Evolutionary conservation across 306 rosid species (phyloP).

Genomic region (Macrotyloma uniflorum): DNA sequence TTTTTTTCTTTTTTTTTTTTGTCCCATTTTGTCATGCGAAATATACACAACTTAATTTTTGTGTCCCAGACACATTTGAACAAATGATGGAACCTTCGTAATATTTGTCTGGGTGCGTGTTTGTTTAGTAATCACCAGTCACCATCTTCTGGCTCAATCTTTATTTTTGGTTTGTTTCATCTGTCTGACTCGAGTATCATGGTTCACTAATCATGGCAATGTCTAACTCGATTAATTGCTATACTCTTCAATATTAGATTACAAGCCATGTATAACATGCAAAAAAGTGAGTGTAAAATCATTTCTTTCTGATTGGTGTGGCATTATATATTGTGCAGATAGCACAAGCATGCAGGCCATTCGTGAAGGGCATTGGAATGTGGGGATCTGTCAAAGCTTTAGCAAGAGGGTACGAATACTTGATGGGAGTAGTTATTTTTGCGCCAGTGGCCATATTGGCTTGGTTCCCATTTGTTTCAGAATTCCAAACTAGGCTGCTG

Average conservation of each 20-base stretch:
- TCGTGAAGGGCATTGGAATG: constrained; percentile 76
- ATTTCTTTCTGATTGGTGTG: constrained; percentile 32
- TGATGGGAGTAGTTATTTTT: constrained; percentile 83
- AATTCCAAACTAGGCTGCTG: constrained; percentile 89
- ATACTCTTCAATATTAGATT: background rate
- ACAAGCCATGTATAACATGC: background rate
- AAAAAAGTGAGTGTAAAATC: background rate
- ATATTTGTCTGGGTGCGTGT: background rate
- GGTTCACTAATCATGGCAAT: background rate
- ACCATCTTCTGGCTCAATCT: constrained; percentile 15
- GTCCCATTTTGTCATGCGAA: background rate
- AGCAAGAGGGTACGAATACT: constrained; percentile 85
- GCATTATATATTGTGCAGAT: constrained; percentile 55
- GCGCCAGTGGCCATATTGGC: constrained; percentile 85
- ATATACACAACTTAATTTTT: background rate
- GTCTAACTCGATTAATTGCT: background rate
- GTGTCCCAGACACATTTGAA: constrained; percentile 10
- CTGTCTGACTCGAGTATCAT: background rate
- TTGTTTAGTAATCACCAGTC: background rate
- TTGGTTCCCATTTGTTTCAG: constrained; percentile 97
- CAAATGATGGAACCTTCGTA: background rate
- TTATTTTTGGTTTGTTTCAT: constrained; percentile 7
- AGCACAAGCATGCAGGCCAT: constrained; percentile 77
- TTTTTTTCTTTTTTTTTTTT: background rate
- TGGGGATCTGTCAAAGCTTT: constrained; percentile 92